Conservation (phyloP, 768 basidiomycete genomes). For the Pisolithus microcarpus region DNA sequence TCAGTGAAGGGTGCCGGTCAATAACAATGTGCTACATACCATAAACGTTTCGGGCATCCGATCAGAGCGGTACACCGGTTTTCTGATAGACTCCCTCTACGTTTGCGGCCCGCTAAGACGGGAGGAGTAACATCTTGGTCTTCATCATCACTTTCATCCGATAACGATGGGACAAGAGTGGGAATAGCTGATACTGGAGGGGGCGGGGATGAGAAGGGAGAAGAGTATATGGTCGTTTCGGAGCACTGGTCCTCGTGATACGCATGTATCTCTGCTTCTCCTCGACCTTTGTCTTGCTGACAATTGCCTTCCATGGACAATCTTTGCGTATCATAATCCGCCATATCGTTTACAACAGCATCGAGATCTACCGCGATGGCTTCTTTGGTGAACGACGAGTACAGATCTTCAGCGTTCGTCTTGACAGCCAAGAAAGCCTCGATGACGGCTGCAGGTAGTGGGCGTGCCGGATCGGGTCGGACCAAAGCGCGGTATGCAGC, state of each 20-base stretch:
- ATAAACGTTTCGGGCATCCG: too few relatives aligned
- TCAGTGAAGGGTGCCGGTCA: too few relatives aligned
- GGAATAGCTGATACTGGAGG: slow-evolving; percentile 5
- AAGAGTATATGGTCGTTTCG: neutral
- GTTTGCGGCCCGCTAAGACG: slow-evolving; percentile 17
- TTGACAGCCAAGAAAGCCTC: slow-evolving; percentile 27
- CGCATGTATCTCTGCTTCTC: too few relatives aligned
- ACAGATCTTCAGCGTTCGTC: slow-evolving; percentile 21
- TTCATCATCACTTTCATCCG: slow-evolving; percentile 13
- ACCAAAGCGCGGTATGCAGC: slow-evolving; percentile 23
- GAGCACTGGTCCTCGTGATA: too few relatives aligned
- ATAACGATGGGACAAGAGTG: slow-evolving; percentile 1
- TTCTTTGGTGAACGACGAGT: slow-evolving; percentile 24
- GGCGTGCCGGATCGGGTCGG: slow-evolving; percentile 5
- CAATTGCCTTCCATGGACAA: neutral
- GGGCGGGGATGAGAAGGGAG: slow-evolving; percentile 15
- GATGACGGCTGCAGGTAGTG: slow-evolving; percentile 6
- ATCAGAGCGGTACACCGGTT: too few relatives aligned
- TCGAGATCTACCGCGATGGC: slow-evolving; percentile 24
- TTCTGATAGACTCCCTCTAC: neutral
- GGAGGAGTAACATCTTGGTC: slow-evolving; percentile 6
- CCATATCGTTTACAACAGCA: slow-evolving; percentile 23
- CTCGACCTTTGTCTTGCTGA: too few relatives aligned
- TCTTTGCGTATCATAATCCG: slow-evolving; percentile 3
- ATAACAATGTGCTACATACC: too few relatives aligned